Percentiles rank a stretch among this genome's conserved stretches.
These are phyloP conservation scores for Infundibulicybe gibba DNA, from an alignment of 768 basidiomycete genomes.

Conservation along the genomic window DNA sequence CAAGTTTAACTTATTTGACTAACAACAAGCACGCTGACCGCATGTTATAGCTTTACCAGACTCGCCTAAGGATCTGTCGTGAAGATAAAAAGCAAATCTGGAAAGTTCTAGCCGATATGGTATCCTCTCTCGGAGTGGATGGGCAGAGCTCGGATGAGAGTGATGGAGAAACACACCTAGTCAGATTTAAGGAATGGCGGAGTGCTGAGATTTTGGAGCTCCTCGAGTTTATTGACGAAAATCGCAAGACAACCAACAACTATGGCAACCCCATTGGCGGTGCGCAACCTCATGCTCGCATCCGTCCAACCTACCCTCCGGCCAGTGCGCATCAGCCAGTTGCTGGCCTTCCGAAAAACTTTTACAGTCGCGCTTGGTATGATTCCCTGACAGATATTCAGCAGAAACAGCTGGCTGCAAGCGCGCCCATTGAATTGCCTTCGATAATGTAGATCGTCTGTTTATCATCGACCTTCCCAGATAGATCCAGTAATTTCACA, in stretches of 20 bases:
- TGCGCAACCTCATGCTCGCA: background rate
- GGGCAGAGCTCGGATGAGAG: conserved; percentile 1
- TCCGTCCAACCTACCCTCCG: background rate
- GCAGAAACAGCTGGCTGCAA: conserved; percentile 1
- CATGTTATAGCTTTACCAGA: background rate
- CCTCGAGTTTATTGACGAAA: background rate
- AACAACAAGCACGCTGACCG: too few relatives aligned
- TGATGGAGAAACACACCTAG: background rate
- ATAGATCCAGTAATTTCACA: too few relatives aligned
- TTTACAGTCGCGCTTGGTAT: conserved; percentile 1
- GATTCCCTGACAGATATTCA: conserved; percentile 1
- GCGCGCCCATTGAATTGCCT: conserved; percentile 1
- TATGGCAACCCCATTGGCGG: background rate
- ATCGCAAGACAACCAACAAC: conserved; percentile 1
- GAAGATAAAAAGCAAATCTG: background rate
- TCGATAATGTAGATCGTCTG: too few relatives aligned
- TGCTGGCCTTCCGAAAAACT: conserved; percentile 1
- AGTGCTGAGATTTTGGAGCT: background rate
- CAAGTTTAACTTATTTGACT: too few relatives aligned
- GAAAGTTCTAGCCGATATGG: conserved; percentile 1
- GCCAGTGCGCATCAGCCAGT: background rate
- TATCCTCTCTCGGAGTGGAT: background rate
- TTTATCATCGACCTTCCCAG: too few relatives aligned
- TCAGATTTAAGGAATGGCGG: conserved; percentile 1
- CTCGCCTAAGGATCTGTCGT: background rate